These are phyloP conservation scores for Nakataea oryzae DNA, from an alignment of 2,329 filamentous ascomycete species.

Conservation along the genomic window DNA sequence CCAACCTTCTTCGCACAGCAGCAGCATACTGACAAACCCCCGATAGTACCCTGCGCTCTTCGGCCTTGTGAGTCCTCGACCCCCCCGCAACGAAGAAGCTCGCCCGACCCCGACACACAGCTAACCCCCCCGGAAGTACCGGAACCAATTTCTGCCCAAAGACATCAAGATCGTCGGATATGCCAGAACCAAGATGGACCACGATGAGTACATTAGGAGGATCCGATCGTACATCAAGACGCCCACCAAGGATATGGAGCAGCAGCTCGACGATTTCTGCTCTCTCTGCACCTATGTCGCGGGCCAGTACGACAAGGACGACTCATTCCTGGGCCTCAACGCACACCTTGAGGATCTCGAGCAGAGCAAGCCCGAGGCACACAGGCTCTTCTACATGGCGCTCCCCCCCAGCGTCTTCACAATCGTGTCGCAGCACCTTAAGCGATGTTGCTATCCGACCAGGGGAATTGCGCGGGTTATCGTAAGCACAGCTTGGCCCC, in stretches of 20 bases:
- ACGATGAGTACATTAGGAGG: constrained; percentile 84
- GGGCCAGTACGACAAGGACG: constrained; percentile 97
- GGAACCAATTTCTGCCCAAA: constrained; percentile 97
- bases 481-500: constrained; percentile 39
- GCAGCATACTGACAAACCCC: constrained; percentile 15
- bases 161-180: constrained; percentile 97
- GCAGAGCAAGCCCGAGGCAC: constrained; percentile 68
- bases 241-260: constrained; percentile 92
- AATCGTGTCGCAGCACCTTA: constrained; percentile 91
- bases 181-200: constrained; percentile 99
- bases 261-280: constrained; percentile 87
- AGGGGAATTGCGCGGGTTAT: constrained; percentile 89
- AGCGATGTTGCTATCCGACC: constrained; percentile 91
- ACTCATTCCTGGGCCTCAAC: constrained; percentile 79
- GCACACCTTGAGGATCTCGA: constrained; percentile 81
- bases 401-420: constrained; percentile 96
- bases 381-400: constrained; percentile 99
- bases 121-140: constrained; percentile 50
- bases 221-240: constrained; percentile 99
- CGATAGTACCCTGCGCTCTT: constrained; percentile 88
- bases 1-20: constrained; percentile 5
- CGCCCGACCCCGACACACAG: not conserved
- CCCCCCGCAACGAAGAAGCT: not conserved
- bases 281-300: constrained; percentile 83
- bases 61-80: constrained; percentile 67